Conservation (phyloP, 2,329 filamentous ascomycete genomes). For the Penicillium brevicompactum region DNA sequence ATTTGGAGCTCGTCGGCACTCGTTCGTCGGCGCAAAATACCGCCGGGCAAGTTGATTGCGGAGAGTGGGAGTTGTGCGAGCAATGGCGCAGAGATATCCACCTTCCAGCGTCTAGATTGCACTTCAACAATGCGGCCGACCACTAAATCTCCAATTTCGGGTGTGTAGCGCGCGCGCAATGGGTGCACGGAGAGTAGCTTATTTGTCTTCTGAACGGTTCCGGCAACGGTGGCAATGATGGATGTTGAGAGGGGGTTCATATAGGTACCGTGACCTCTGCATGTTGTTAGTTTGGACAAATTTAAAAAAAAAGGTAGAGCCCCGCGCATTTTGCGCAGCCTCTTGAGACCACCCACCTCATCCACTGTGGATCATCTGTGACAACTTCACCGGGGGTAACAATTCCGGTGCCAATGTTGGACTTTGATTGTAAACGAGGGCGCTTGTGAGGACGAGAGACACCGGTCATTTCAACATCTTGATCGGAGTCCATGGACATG, state of each 20-base stretch:
- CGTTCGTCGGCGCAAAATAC: constrained; percentile 86
- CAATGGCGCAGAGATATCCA: constrained; percentile 86
- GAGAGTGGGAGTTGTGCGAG: constrained; percentile 83
- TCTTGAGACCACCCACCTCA: constrained; percentile 54
- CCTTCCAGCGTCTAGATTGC: constrained; percentile 90
- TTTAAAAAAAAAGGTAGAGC: background rate
- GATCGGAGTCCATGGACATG: constrained; percentile 52
- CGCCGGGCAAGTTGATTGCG: constrained; percentile 91
- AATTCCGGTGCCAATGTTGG: constrained; percentile 52
- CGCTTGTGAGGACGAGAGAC: constrained; percentile 42
- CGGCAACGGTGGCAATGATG: constrained; percentile 88
- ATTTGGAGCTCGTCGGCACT: constrained; percentile 98
- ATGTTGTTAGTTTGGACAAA: constrained; percentile 11
- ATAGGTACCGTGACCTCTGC: constrained; percentile 90
- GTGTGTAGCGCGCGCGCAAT: constrained; percentile 87
- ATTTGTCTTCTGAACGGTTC: constrained; percentile 90
- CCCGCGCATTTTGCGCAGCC: background rate
- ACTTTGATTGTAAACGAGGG: constrained; percentile 27
- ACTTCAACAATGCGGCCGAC: constrained; percentile 93
- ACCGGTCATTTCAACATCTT: constrained; percentile 36
- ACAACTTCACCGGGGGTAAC: constrained; percentile 88
- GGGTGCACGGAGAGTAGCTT: constrained; percentile 92
- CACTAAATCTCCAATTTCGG: constrained; percentile 94
- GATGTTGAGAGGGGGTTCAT: constrained; percentile 60
- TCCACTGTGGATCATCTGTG: constrained; percentile 93